Base-by-base conservation (phyloP, 495 filamentous ascomycete species). In the Aspergillus conjunctus region DNA sequence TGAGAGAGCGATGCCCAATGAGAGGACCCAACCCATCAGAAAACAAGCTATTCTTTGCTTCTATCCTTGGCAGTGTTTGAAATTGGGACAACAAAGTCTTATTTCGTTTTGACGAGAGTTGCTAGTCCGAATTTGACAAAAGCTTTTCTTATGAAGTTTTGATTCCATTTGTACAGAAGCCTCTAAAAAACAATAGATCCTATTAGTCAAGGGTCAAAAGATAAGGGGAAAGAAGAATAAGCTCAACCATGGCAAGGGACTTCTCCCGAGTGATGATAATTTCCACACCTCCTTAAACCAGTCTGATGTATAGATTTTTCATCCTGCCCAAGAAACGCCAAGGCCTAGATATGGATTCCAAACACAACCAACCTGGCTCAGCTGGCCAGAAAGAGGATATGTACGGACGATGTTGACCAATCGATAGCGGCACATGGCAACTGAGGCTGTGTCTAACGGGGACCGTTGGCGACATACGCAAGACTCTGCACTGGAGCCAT, bases 391-490 rank as follows among this genome's bases (percentile, higher is more conserved):
- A 56, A 26, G 43, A 58, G 8, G 17, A 41, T 26, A 57, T 39
- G 33, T 37, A 46, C 46, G 39, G 43, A 34, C n/a, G 30, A 51
- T 33, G 31, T 50, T 17, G 32, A 49, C 58, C 45, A 54, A 48
- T 32, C 22, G 55, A 30, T 26, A 31, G 39, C 33, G 32, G 62
- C 49, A 60, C 32, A 57, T 21, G 46, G 61, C 12, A 57, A 54
- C 26, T 53, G 64, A 66, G 67, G 64, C 67, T 67, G 64, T 69
- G 67, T 58, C 51, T 37, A 45, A 62, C 41, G 22, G 41, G 55
- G 54, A 26, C 22, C 37, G n/a, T 43, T 44, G 41, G 20, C 6
- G 20, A 30, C 4, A 43, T 12, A 30, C 54, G 56, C 56, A 56
- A 61, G 54, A 58, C 53, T 45, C 56, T 56, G 61, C 33, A 34